Evolutionary conservation across 352 stramenopile genomes (phyloP).

Genomic region (Phytophthora pisi): DNA sequence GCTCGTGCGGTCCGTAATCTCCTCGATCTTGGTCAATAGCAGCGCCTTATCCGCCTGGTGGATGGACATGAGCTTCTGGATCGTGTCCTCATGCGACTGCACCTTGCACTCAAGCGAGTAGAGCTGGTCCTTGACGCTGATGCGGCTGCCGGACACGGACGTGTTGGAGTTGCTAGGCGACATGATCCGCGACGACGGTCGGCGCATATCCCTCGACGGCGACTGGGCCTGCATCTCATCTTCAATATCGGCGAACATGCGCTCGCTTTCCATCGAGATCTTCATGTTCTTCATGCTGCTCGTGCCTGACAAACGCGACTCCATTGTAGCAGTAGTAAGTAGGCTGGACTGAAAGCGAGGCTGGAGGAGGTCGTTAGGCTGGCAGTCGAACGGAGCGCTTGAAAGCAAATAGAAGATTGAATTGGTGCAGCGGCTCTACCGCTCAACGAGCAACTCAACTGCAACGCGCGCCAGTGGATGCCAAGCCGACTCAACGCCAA

Average conservation of each 20-base stretch:
- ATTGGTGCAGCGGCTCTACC: constrained; percentile 14
- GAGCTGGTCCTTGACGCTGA: constrained; percentile 85
- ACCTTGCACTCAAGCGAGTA: constrained; percentile 81
- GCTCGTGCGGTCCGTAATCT: constrained; percentile 79
- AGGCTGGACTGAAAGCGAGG: constrained; percentile 1
- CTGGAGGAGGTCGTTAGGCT: constrained; percentile 8
- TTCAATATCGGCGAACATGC: constrained; percentile 82
- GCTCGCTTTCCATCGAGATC: constrained; percentile 81
- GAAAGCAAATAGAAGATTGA: constrained; percentile 39
- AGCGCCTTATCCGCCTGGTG: constrained; percentile 80
- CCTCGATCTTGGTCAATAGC: constrained; percentile 81
- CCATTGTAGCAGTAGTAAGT: constrained; percentile 45
- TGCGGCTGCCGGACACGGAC: constrained; percentile 41
- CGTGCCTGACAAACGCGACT: constrained; percentile 60
- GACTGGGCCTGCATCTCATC: constrained; percentile 64
- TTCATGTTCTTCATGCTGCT: constrained; percentile 85
- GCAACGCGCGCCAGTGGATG: neutral
- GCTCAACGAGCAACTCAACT: constrained; percentile 14
- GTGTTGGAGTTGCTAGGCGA: constrained; percentile 58
- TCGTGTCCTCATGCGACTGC: constrained; percentile 81
- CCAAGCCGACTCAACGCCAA: neutral
- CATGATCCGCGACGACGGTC: constrained; percentile 61
- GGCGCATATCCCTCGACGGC: constrained; percentile 62
- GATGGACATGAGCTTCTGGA: constrained; percentile 85
- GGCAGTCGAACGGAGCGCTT: constrained; percentile 15